Evolutionary conservation across 345 rosid genomes (phyloP).

Genomic region (Heritiera fomes): DNA sequence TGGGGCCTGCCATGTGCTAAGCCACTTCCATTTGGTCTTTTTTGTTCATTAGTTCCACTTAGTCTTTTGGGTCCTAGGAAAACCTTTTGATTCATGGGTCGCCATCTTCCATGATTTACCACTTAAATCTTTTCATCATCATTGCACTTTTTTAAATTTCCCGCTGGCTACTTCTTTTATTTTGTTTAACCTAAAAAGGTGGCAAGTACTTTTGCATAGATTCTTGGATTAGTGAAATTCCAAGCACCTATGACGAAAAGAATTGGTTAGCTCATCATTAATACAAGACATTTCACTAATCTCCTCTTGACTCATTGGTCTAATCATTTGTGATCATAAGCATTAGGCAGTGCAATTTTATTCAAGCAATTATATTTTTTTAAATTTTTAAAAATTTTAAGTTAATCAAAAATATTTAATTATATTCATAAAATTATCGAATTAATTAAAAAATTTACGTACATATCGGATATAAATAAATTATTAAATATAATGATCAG

Average conservation of each 20-base stretch:
- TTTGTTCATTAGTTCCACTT: slow-evolving; percentile 1
- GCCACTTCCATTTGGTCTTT: slow-evolving; percentile 20
- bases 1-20: slow-evolving; percentile 43
- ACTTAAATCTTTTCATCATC: slow-evolving; percentile 15
- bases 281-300: background rate
- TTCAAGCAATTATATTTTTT: no score
- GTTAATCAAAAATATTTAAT: no score
- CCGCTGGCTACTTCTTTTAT: background rate
- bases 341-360: no score
- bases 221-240: background rate
- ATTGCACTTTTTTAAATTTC: background rate
- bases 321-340: background rate
- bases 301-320: background rate
- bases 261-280: background rate
- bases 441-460: no score
- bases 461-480: no score
- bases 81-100: slow-evolving; percentile 35
- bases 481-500: no score
- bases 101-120: slow-evolving; percentile 33
- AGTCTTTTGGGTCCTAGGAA: slow-evolving; percentile 23
- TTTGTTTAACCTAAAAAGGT: background rate
- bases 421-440: no score
- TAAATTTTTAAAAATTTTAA: no score
- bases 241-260: background rate
- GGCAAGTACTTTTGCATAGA: background rate